Conservation (phyloP, 1,139 yeast genomes). For the Pichia terricola region DNA sequence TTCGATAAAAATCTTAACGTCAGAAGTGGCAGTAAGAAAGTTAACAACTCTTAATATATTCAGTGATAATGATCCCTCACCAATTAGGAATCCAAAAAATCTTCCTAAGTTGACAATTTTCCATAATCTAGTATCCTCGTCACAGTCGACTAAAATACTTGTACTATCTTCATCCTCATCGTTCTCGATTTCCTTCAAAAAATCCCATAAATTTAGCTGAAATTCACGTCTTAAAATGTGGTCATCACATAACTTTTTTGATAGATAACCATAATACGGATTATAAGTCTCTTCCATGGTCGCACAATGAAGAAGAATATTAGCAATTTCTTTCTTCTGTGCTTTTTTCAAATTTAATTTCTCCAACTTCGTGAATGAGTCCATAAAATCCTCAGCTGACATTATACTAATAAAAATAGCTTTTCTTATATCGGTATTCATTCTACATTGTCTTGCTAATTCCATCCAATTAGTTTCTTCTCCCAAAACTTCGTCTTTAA, state of each 20-base stretch:
- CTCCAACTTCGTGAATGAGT: constrained; percentile 75
- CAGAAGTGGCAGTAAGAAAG: constrained; percentile 61
- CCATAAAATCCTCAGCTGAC: constrained; percentile 90
- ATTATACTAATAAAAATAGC: constrained; percentile 89
- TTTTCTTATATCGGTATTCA: constrained; percentile 92
- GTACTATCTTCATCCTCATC: constrained; percentile 26
- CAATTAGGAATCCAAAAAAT: constrained; percentile 65
- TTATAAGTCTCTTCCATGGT: constrained; percentile 77
- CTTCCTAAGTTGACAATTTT: constrained; percentile 67
- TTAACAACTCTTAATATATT: constrained; percentile 67
- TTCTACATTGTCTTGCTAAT: constrained; percentile 74
- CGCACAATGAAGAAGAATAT: constrained; percentile 77
- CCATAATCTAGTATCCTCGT: constrained; percentile 44
- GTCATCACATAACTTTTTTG: constrained; percentile 61
- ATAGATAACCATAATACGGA: constrained; percentile 82
- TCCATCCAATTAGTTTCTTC: constrained; percentile 79
- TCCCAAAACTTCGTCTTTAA: constrained; percentile 42
- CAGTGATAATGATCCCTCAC: constrained; percentile 64
- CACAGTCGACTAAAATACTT: constrained; percentile 27
- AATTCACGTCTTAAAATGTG: constrained; percentile 72
- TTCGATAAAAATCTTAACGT: constrained; percentile 63
- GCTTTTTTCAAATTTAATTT: constrained; percentile 67
- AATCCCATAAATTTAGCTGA: constrained; percentile 87
- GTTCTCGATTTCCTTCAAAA: constrained; percentile 60
- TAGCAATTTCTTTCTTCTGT: constrained; percentile 86